These are phyloP conservation scores for Phytophthora citrophthora DNA, from an alignment of 352 stramenopile species.

Conservation along the genomic window DNA sequence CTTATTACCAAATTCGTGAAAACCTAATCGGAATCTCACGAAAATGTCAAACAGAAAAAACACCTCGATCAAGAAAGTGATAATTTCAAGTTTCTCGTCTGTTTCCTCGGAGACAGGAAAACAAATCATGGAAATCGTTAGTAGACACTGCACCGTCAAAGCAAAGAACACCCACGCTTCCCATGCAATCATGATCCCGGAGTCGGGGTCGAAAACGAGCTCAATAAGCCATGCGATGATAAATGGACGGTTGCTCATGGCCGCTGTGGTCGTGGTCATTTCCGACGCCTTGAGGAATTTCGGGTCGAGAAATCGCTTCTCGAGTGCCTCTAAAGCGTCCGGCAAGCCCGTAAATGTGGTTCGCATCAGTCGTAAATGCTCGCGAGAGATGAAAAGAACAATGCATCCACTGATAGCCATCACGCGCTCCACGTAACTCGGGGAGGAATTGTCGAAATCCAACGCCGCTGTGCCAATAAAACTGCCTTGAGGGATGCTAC, in stretches of 20 bases:
- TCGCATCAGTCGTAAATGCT: conserved; percentile 53
- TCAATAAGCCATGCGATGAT: conserved; percentile 22
- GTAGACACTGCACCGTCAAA: conserved; percentile 59
- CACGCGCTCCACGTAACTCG: conserved; percentile 56
- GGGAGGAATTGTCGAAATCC: conserved; percentile 37
- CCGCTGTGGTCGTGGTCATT: conserved; percentile 19
- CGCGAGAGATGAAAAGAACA: conserved; percentile 55
- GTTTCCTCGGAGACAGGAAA: conserved; percentile 28
- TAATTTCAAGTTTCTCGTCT: conserved; percentile 19
- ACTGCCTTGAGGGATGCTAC: conserved; percentile 49
- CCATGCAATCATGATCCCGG: conserved; percentile 52
- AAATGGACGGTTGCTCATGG: conserved; percentile 5
- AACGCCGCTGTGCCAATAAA: conserved; percentile 65
- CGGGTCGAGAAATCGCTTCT: conserved; percentile 54
- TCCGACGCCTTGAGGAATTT: conserved; percentile 58
- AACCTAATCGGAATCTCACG: conserved; percentile 56
- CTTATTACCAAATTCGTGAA: conserved; percentile 78
- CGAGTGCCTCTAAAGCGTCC: conserved; percentile 44
- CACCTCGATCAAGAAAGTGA: conserved; percentile 50
- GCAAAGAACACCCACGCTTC: conserved; percentile 62
- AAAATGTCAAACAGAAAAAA: conserved; percentile 66
- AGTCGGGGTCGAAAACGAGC: conserved; percentile 61
- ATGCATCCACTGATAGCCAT: conserved; percentile 62
- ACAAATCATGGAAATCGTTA: conserved; percentile 56
- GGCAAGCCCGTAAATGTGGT: conserved; percentile 37